Percentiles rank a stretch among this genome's conserved stretches.
Conservation (phyloP, 192 early-diverging fungal species). For the Cetraspora pellucida region DNA sequence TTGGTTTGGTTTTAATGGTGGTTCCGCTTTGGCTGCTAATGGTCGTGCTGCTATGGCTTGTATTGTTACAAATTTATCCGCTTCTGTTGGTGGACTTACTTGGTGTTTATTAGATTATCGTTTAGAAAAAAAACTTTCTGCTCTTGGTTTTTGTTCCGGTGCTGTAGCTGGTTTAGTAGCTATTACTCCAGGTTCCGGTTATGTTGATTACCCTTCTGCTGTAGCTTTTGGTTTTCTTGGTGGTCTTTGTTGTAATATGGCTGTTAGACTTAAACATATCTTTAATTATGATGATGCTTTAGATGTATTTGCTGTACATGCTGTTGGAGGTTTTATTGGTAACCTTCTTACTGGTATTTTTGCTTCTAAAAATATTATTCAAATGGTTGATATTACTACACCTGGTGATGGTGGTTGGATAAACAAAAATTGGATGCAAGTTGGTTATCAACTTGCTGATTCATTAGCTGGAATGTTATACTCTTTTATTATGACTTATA, state of each 20-base stretch:
- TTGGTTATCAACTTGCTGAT: constrained; percentile 74
- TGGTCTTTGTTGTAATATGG: constrained; percentile 58
- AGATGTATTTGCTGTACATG: constrained; percentile 75
- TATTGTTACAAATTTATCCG: constrained; percentile 66
- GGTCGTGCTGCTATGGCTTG: constrained; percentile 67
- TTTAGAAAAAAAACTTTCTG: constrained; percentile 61
- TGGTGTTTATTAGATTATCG: constrained; percentile 68
- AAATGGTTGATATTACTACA: constrained; percentile 48
- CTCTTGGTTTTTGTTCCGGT: constrained; percentile 78
- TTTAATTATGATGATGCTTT: constrained; percentile 68
- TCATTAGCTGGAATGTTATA: constrained; percentile 63
- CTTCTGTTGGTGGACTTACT: constrained; percentile 58
- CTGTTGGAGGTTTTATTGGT: constrained; percentile 72
- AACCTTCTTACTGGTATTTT: constrained; percentile 76
- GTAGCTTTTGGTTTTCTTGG: constrained; percentile 65
- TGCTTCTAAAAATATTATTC: constrained; percentile 66
- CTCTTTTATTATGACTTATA: constrained; percentile 59
- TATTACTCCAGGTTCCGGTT: constrained; percentile 85
- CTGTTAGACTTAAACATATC: constrained; percentile 53
- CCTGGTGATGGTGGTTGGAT: constrained; percentile 68
- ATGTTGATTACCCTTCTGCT: constrained; percentile 77
- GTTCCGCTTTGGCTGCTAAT: constrained; percentile 56
- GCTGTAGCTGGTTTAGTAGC: constrained; percentile 77
- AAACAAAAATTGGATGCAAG: constrained; percentile 63
- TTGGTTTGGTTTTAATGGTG: constrained; percentile 83